Conservation (phyloP, 2,329 filamentous ascomycete species). For the Colletotrichum echinochloae region DNA sequence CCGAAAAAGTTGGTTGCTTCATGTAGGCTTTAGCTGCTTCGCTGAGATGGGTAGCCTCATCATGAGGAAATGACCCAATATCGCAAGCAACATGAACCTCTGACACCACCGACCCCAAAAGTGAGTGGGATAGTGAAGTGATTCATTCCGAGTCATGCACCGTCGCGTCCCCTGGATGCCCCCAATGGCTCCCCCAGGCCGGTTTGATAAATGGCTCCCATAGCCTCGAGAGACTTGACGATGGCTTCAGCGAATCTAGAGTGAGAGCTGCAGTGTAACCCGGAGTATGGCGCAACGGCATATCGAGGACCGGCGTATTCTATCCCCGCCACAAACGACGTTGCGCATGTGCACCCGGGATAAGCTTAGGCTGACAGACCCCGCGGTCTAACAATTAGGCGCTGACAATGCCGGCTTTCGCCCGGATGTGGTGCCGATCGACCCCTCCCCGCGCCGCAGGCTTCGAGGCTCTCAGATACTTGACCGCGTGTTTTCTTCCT, state of each 20-base stretch:
- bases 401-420: background rate
- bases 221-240: slow-evolving; percentile 78
- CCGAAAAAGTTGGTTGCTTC: background rate
- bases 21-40: background rate
- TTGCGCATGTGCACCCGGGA: slow-evolving; percentile 21
- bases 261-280: slow-evolving; percentile 65
- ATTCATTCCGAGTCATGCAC: slow-evolving; percentile 72
- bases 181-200: slow-evolving; percentile 71
- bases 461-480: background rate
- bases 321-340: background rate
- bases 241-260: slow-evolving; percentile 72
- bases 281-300: background rate
- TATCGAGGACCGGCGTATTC: background rate
- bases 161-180: slow-evolving; percentile 73
- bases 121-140: slow-evolving; percentile 49
- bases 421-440: background rate
- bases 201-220: slow-evolving; percentile 74
- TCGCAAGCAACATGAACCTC: slow-evolving; percentile 1
- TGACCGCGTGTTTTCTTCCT: background rate
- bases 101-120: background rate
- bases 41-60: slow-evolving; percentile 10
- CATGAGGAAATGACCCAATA: background rate
- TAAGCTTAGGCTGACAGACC: slow-evolving; percentile 19
- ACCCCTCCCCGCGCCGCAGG: background rate
- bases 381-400: slow-evolving; percentile 31